Percentiles rank a stretch among this genome's conserved stretches.
Conservation (phyloP, 208 protist species). For the Trypanosomatidae sp. region DNA sequence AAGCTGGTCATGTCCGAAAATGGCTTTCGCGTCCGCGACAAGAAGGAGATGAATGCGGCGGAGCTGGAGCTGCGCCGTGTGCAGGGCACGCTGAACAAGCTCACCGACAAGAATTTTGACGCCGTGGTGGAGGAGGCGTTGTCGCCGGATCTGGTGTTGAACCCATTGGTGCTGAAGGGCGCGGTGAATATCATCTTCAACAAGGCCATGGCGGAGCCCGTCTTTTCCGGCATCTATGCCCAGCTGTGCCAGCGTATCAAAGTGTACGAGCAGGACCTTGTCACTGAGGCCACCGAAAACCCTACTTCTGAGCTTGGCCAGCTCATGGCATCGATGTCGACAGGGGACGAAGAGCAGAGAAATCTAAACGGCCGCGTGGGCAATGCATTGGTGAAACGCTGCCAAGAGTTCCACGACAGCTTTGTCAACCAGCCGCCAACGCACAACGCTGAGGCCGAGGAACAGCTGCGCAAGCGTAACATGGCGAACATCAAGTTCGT, state of each 20-base stretch:
- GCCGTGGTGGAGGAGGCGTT: slow-evolving; percentile 61
- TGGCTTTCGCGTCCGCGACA: slow-evolving; percentile 76
- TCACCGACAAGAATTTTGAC: slow-evolving; percentile 87
- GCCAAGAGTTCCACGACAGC: slow-evolving; percentile 57
- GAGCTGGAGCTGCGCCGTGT: slow-evolving; percentile 73
- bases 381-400: slow-evolving; percentile 41
- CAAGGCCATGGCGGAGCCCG: slow-evolving; percentile 88
- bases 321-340: slow-evolving; percentile 20
- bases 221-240: slow-evolving; percentile 86
- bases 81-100: slow-evolving; percentile 86
- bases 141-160: slow-evolving; percentile 67
- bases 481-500: slow-evolving; percentile 93
- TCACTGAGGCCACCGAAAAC: slow-evolving; percentile 37
- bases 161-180: slow-evolving; percentile 57
- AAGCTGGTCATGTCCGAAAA: slow-evolving; percentile 85
- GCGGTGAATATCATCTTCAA: slow-evolving; percentile 84
- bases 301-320: slow-evolving; percentile 34
- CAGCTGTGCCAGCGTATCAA: slow-evolving; percentile 73
- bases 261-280: slow-evolving; percentile 72
- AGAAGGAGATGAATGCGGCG: slow-evolving; percentile 63
- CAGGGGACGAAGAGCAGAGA: slow-evolving; percentile 24
- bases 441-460: slow-evolving; percentile 49
- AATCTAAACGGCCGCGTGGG: slow-evolving; percentile 41
- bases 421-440: slow-evolving; percentile 42
- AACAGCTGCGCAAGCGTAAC: slow-evolving; percentile 78